phyloP scores from a whole-genome alignment of 2,329 filamentous ascomycete species.

The Microdochium trichocladiopsis region DNA sequence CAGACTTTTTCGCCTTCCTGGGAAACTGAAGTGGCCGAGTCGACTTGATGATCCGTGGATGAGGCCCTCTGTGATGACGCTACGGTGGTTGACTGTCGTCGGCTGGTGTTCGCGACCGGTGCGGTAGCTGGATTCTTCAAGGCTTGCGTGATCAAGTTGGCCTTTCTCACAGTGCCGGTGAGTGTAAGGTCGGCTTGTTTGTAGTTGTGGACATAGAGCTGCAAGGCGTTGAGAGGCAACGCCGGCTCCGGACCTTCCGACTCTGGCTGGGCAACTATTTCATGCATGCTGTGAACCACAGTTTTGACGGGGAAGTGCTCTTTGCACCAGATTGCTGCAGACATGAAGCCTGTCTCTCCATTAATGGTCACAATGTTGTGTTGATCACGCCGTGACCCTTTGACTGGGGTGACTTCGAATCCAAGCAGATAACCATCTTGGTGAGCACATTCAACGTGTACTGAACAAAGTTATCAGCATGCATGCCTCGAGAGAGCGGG shows the following conservation, averaged over 20 bases:
- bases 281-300: conserved; percentile 70
- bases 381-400: conserved; percentile 78
- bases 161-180: conserved; percentile 89
- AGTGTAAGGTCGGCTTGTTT: conserved; percentile 90
- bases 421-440: conserved; percentile 77
- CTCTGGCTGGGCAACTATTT: conserved; percentile 54
- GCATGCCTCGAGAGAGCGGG: conserved; percentile 17
- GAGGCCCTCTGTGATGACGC: conserved; percentile 10
- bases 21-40: conserved; percentile 13
- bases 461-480: conserved; percentile 29
- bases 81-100: conserved; percentile 44
- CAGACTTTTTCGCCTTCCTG: conserved; percentile 48
- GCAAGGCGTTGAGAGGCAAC: conserved; percentile 66
- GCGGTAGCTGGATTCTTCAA: conserved; percentile 43
- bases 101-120: conserved; percentile 32
- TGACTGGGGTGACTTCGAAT: conserved; percentile 85
- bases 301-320: conserved; percentile 71
- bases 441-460: conserved; percentile 88
- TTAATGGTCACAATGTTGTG: conserved; percentile 74
- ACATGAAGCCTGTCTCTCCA: conserved; percentile 74
- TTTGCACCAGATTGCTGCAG: conserved; percentile 86
- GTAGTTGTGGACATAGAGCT: conserved; percentile 81
- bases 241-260: conserved; percentile 20
- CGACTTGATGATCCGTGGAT: conserved; percentile 17
- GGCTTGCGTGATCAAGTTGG: conserved; percentile 65